Conservation (phyloP, 176 grass and related monocot species). For the Elymus sibiricus region DNA sequence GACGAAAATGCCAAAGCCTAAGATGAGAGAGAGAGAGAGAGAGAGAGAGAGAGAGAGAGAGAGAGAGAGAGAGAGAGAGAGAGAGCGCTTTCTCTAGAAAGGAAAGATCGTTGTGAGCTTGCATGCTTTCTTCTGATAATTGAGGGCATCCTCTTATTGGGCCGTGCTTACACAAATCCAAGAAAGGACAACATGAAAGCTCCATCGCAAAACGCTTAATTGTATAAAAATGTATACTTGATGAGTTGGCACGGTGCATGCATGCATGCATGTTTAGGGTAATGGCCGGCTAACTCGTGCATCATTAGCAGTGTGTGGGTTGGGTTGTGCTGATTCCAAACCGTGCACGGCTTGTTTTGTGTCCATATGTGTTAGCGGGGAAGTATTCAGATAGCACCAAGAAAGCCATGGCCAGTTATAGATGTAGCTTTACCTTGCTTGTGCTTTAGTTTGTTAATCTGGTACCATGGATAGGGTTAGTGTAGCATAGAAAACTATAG, state of each 20-base stretch:
- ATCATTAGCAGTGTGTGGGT: background rate
- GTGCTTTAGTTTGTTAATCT: conserved; percentile 12
- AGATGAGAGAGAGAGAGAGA: too few species aligned
- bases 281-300: conserved; percentile 8
- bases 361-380: conserved; percentile 17
- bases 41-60: too few species aligned
- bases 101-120: conserved; percentile 2
- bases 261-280: conserved; percentile 22
- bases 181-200: background rate
- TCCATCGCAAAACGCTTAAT: background rate
- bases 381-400: conserved; percentile 44
- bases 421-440: background rate
- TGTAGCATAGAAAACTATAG: background rate
- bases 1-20: background rate
- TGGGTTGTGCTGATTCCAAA: conserved; percentile 5
- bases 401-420: background rate
- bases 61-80: background rate
- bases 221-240: conserved; percentile 6
- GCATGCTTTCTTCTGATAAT: conserved; percentile 9
- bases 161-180: conserved; percentile 15
- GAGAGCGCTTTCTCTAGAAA: conserved; percentile 7
- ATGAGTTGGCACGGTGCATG: background rate
- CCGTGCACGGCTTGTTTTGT: conserved; percentile 26
- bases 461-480: background rate
- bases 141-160: conserved; percentile 24